Conservation (phyloP, 1,139 yeast genomes). For the Tardiomyces depauwii region DNA sequence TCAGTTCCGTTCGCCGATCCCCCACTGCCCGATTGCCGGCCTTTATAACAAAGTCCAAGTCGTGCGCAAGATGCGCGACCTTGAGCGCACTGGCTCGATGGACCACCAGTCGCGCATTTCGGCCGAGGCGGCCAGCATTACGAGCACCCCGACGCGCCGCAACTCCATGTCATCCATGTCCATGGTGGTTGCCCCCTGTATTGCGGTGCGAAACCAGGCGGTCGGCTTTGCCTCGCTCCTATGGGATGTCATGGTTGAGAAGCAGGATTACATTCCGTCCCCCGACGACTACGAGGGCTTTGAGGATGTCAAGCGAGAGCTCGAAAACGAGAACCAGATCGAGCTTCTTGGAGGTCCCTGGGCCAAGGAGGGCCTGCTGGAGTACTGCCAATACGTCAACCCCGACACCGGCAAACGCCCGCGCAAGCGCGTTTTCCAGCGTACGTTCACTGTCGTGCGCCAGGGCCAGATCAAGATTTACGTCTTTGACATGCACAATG, state of each 20-base stretch:
- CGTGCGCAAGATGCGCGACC: background rate
- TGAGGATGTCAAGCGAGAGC: constrained; percentile 23
- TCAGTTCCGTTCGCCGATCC: constrained; percentile 1
- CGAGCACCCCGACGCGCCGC: constrained; percentile 2
- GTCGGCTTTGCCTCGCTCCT: constrained; percentile 27
- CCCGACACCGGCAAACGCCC: constrained; percentile 20
- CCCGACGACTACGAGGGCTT: background rate
- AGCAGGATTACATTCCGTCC: background rate
- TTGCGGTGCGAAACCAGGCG: constrained; percentile 13
- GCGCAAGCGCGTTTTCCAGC: constrained; percentile 22
- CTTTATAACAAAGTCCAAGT: constrained; percentile 1
- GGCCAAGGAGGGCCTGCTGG: constrained; percentile 64
- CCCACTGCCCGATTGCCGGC: constrained; percentile 3
- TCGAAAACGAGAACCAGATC: background rate
- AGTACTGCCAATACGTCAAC: constrained; percentile 27
- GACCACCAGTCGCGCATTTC: background rate
- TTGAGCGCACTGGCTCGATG: background rate
- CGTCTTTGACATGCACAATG: constrained; percentile 13
- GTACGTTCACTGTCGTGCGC: constrained; percentile 25
- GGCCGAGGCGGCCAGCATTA: background rate
- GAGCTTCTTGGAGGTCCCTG: constrained; percentile 69
- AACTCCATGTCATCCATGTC: constrained; percentile 1
- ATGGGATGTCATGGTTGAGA: constrained; percentile 19
- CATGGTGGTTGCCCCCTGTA: constrained; percentile 1
- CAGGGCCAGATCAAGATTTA: constrained; percentile 27